Evolutionary conservation across 768 basidiomycete species (phyloP).

Genomic region (Hypholoma fasciculare): DNA sequence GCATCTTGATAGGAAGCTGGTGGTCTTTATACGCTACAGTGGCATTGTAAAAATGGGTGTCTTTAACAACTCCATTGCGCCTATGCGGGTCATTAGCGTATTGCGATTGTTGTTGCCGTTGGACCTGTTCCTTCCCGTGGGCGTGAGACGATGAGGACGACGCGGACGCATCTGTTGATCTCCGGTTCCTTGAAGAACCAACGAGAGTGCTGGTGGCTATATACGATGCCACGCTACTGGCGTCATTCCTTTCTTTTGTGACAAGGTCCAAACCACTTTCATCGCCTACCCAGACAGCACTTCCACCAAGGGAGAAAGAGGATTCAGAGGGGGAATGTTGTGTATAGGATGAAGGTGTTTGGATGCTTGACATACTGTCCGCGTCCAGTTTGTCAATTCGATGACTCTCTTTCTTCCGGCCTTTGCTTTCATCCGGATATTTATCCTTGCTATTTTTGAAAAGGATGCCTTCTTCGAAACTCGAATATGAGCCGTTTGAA

Average conservation of each 20-base stretch:
- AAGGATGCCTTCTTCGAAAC: slow-evolving; percentile 70
- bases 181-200: slow-evolving; percentile 47
- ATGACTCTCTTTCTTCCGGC: slow-evolving; percentile 30
- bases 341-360: slow-evolving; percentile 22
- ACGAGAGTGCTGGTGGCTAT: slow-evolving; percentile 39
- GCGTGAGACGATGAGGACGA: slow-evolving; percentile 71
- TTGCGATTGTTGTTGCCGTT: slow-evolving; percentile 34
- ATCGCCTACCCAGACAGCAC: slow-evolving; percentile 83
- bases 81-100: slow-evolving; percentile 47
- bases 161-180: slow-evolving; percentile 74
- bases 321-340: slow-evolving; percentile 67
- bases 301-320: slow-evolving; percentile 77
- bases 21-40: slow-evolving; percentile 82
- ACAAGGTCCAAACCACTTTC: slow-evolving; percentile 59
- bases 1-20: slow-evolving; percentile 87
- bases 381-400: slow-evolving; percentile 32
- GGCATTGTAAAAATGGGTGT: slow-evolving; percentile 95
- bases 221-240: slow-evolving; percentile 40
- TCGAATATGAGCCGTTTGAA: slow-evolving; percentile 63
- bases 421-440: slow-evolving; percentile 33
- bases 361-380: slow-evolving; percentile 33
- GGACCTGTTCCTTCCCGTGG: slow-evolving; percentile 39
- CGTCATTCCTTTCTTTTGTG: slow-evolving; percentile 42
- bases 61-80: slow-evolving; percentile 60
- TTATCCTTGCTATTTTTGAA: slow-evolving; percentile 36